Percentiles rank a stretch among this genome's conserved stretches.
Conservation (phyloP, 2,329 filamentous ascomycete genomes). For the Cyphellophora europaea region DNA sequence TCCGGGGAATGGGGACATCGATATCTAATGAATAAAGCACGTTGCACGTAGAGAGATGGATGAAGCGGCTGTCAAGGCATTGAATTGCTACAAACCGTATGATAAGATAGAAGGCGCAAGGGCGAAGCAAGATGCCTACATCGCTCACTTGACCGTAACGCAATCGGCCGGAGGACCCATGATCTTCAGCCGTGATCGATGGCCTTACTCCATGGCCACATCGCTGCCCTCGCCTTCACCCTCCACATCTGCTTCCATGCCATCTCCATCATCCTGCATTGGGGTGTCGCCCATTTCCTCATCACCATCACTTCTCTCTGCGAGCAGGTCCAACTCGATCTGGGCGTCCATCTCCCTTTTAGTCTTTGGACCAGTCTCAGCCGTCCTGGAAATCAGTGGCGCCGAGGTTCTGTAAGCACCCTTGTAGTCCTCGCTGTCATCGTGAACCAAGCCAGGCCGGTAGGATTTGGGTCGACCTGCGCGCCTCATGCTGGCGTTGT, state of each 20-base stretch:
- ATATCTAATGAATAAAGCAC: neutral
- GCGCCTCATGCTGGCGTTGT: no score
- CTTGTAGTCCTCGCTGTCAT: no score
- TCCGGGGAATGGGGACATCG: neutral
- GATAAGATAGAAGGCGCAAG: neutral
- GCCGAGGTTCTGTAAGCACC: constrained; percentile 1
- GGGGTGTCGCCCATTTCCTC: constrained; percentile 13
- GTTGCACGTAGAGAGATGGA: neutral
- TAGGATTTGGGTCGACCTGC: no score
- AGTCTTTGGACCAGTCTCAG: constrained; percentile 1
- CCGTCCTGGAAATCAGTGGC: neutral
- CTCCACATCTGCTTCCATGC: no score
- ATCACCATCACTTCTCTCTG: constrained; percentile 19
- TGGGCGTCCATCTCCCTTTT: constrained; percentile 16
- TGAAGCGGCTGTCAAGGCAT: neutral
- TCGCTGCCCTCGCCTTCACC: neutral
- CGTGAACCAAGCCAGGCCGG: no score
- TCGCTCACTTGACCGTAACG: neutral
- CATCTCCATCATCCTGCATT: neutral
- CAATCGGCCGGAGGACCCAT: neutral
- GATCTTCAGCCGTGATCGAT: no score
- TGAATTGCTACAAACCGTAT: neutral
- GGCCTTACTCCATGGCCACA: neutral
- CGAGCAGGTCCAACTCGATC: constrained; percentile 19
- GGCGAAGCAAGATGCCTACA: neutral